phyloP scores from a whole-genome alignment of 73 alveolate species.

The Paramecium primaurelia region DNA sequence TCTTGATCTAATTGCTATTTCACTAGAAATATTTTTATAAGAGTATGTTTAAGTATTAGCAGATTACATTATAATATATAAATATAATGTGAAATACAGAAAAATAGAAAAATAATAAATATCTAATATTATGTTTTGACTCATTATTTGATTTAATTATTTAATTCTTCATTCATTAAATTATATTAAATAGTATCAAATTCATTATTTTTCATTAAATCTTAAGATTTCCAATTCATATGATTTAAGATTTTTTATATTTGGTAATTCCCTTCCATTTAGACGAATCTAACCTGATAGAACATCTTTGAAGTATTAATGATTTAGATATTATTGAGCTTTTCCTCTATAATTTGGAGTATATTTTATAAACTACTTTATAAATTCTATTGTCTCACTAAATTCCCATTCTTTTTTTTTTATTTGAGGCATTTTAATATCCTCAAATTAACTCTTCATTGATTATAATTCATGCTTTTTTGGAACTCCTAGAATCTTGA shows the following conservation, averaged over 20 bases:
- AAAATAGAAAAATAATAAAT: neutral
- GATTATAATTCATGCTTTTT: slow-evolving; percentile 58
- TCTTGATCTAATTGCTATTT: neutral
- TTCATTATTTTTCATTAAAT: neutral
- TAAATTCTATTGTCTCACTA: slow-evolving; percentile 11
- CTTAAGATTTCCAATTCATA: neutral
- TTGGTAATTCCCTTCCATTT: neutral
- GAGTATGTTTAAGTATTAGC: neutral
- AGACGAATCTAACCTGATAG: neutral
- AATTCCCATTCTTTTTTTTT: neutral
- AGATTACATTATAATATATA: neutral
- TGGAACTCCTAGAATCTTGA: slow-evolving; percentile 88
- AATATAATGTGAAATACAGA: neutral
- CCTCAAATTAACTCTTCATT: neutral
- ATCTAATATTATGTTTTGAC: too few relatives aligned
- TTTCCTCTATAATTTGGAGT: neutral
- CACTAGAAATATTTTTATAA: neutral
- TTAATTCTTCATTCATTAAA: neutral
- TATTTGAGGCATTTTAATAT: slow-evolving; percentile 16
- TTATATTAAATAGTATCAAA: neutral
- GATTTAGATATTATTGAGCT: neutral
- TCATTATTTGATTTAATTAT: too few relatives aligned
- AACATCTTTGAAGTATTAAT: neutral
- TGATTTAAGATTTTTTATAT: neutral
- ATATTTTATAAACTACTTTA: neutral